Conservation (phyloP, 1,284 basidiomycete genomes). For the Sporisorium graminicola region DNA sequence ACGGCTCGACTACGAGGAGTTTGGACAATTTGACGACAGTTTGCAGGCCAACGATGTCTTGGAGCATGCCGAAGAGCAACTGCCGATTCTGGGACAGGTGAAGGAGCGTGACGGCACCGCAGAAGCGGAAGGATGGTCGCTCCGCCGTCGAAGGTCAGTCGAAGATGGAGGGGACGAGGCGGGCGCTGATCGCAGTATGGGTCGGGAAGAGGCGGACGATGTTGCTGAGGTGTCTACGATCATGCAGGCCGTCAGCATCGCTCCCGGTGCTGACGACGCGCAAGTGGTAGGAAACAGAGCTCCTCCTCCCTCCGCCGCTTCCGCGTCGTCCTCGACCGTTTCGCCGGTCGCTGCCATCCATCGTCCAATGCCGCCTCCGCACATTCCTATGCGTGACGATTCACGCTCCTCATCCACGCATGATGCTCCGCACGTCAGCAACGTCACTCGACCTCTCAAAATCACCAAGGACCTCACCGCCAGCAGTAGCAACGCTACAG, state of each 20-base stretch:
- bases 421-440: not conserved
- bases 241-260: slow-evolving; percentile 39
- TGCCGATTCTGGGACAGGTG: slow-evolving; percentile 13
- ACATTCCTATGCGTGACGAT: slow-evolving; percentile 33
- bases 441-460: slow-evolving; percentile 43
- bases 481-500: not conserved
- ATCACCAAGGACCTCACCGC: slow-evolving; percentile 22
- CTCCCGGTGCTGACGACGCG: not conserved
- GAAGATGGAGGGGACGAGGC: slow-evolving; percentile 26
- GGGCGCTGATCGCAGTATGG: slow-evolving; percentile 8
- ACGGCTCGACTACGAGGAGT: slow-evolving; percentile 36
- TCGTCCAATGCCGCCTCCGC: slow-evolving; percentile 1
- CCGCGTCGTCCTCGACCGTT: slow-evolving; percentile 13
- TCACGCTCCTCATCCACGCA: slow-evolving; percentile 16
- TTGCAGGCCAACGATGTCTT: slow-evolving; percentile 15
- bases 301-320: slow-evolving; percentile 19
- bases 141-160: slow-evolving; percentile 25
- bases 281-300: slow-evolving; percentile 4
- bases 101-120: not conserved
- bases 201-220: slow-evolving; percentile 34
- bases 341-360: slow-evolving; percentile 9
- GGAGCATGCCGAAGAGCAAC: slow-evolving; percentile 17
- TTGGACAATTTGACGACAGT: slow-evolving; percentile 38
- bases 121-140: slow-evolving; percentile 22
- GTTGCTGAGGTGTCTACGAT: slow-evolving; percentile 46